Percentiles rank a stretch among this genome's conserved stretches.
Evolutionary conservation across 2,329 filamentous ascomycete species (phyloP).

Genomic region (Arthrinium phaeospermum): DNA sequence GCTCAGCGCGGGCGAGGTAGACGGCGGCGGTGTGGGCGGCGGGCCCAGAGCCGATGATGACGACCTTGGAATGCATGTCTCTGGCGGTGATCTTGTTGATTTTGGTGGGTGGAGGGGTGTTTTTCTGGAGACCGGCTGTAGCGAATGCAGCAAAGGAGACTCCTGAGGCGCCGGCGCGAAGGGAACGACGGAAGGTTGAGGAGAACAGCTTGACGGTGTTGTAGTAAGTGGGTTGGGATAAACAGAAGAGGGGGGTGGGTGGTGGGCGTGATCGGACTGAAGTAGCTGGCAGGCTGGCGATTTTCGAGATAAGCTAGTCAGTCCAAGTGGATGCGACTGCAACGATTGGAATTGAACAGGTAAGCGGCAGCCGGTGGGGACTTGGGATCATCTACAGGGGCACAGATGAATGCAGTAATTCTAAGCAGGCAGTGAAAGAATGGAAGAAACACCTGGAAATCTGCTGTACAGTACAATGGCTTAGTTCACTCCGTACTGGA

Average conservation of each 20-base stretch:
- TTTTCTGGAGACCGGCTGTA: constrained; percentile 65
- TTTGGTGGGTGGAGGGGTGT: constrained; percentile 34
- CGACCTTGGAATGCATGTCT: constrained; percentile 92
- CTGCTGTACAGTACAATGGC: no score
- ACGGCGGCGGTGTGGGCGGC: constrained; percentile 97
- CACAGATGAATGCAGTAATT: no score
- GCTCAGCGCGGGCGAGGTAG: constrained; percentile 91
- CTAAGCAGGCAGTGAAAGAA: not conserved
- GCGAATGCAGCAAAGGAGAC: constrained; percentile 75
- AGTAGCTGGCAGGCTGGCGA: not conserved
- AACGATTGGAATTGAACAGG: not conserved
- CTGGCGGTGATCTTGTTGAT: constrained; percentile 40
- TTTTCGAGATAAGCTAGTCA: constrained; percentile 15
- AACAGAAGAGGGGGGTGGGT: not conserved
- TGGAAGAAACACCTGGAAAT: no score
- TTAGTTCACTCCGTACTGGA: not conserved
- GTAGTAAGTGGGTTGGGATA: not conserved
- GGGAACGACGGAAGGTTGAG: constrained; percentile 75
- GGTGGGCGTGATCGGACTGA: constrained; percentile 10
- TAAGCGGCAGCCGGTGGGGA: not conserved
- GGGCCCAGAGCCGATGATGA: constrained; percentile 93
- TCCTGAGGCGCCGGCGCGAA: constrained; percentile 75
- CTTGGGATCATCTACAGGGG: not conserved
- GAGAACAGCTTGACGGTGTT: constrained; percentile 88
- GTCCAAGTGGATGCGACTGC: not conserved